phyloP scores from a whole-genome alignment of 768 basidiomycete species.

The Termitomyces eurrhizus region DNA sequence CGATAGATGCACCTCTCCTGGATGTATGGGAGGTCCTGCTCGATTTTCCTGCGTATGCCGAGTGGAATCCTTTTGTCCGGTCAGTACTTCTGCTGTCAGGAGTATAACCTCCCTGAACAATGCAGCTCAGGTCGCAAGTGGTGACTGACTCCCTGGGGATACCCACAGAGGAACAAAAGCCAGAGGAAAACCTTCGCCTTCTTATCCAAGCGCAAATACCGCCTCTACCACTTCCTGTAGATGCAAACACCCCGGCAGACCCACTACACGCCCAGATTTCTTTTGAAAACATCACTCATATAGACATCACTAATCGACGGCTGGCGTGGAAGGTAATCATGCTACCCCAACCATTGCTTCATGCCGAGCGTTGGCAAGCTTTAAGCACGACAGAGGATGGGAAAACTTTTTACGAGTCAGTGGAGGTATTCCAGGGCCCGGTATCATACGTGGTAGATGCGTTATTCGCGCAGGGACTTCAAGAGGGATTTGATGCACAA shows the following conservation, averaged over 20 bases:
- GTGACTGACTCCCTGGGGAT: slow-evolving; percentile 22
- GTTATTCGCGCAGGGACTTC: slow-evolving; percentile 18
- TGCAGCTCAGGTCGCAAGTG: slow-evolving; percentile 19
- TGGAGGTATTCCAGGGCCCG: slow-evolving; percentile 24
- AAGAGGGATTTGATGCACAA: slow-evolving; percentile 23
- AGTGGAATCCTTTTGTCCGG: slow-evolving; percentile 43
- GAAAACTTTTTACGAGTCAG: slow-evolving; percentile 28
- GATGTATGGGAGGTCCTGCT: slow-evolving; percentile 46
- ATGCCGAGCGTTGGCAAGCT: slow-evolving; percentile 24
- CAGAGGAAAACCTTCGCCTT: slow-evolving; percentile 19
- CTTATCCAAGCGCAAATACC: slow-evolving; percentile 28
- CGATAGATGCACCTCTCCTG: slow-evolving; percentile 48
- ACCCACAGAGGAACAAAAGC: slow-evolving; percentile 21
- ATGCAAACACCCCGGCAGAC: slow-evolving; percentile 23
- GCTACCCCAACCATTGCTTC: slow-evolving; percentile 22
- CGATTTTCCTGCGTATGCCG: slow-evolving; percentile 46
- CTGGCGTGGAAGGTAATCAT: slow-evolving; percentile 25
- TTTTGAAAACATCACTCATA: slow-evolving; percentile 27
- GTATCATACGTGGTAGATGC: slow-evolving; percentile 20
- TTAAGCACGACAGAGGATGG: slow-evolving; percentile 20
- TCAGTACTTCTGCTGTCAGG: slow-evolving; percentile 3
- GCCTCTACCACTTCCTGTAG: slow-evolving; percentile 25
- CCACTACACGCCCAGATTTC: slow-evolving; percentile 22
- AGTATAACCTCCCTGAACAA: background rate
- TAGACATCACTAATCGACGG: slow-evolving; percentile 21